Percentiles rank a stretch among this genome's conserved stretches.
Conservation (phyloP, 305 asterid genomes). For the Rubia occidens region DNA sequence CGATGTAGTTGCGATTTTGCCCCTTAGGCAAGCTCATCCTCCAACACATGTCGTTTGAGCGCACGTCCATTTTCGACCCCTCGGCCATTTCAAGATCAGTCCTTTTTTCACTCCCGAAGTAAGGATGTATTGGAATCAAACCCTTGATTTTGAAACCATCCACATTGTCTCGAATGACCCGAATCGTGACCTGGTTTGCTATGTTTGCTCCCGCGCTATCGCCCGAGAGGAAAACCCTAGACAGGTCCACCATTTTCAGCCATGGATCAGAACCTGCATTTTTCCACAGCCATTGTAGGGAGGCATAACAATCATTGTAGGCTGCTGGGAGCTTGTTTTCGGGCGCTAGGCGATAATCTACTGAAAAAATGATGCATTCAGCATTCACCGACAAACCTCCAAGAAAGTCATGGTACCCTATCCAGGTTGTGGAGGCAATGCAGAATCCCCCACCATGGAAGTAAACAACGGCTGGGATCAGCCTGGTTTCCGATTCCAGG, state of each 20-base stretch:
- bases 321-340: constrained; percentile 68
- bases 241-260: constrained; percentile 37
- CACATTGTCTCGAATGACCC: constrained; percentile 6
- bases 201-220: constrained; percentile 84
- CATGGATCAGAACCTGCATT: constrained; percentile 31
- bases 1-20: constrained; percentile 39
- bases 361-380: constrained; percentile 36
- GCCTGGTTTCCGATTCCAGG: constrained; percentile 10
- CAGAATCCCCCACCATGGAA: constrained; percentile 92
- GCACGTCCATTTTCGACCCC: constrained; percentile 31
- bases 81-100: constrained; percentile 41
- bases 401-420: constrained; percentile 56
- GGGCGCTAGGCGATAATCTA: constrained; percentile 78
- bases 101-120: constrained; percentile 46
- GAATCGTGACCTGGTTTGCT: constrained; percentile 47
- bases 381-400: constrained; percentile 42
- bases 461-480: constrained; percentile 46
- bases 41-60: constrained; percentile 70
- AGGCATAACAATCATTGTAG: constrained; percentile 44
- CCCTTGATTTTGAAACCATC: constrained; percentile 32
- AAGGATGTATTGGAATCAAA: constrained; percentile 58
- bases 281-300: constrained; percentile 44
- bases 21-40: constrained; percentile 58
- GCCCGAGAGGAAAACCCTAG: constrained; percentile 51
- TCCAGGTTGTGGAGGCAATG: constrained; percentile 75